phyloP scores from a whole-genome alignment of 371 early-diverging fungal genomes.

The Blakeslea trispora region DNA sequence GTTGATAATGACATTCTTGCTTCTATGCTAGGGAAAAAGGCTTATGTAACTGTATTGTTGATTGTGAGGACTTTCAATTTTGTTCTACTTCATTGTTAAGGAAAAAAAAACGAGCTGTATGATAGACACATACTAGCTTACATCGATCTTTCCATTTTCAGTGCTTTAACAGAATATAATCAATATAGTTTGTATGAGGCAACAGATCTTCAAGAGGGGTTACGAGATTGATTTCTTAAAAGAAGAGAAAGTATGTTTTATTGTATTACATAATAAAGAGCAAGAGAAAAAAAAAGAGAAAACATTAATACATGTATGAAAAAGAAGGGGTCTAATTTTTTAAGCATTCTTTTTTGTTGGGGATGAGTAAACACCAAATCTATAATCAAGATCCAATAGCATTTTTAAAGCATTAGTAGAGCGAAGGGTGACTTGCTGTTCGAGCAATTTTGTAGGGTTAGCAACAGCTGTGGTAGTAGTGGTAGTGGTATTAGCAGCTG shows the following conservation, averaged over 20 bases:
- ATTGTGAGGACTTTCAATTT: too few species aligned
- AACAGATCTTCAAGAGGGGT: too few species aligned
- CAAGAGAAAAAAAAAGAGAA: slow-evolving; percentile 5
- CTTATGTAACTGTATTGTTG: not conserved
- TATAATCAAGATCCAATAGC: slow-evolving; percentile 60
- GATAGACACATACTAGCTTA: too few species aligned
- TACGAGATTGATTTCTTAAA: not conserved
- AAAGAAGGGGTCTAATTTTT: slow-evolving; percentile 1
- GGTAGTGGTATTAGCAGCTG: slow-evolving; percentile 28
- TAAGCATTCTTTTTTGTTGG: slow-evolving; percentile 11
- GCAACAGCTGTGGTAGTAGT: slow-evolving; percentile 20
- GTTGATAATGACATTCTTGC: not conserved
- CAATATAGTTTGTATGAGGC: too few species aligned
- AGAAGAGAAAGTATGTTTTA: not conserved
- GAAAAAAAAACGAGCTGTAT: too few species aligned
- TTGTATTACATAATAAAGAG: slow-evolving; percentile 4
- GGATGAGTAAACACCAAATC: slow-evolving; percentile 54
- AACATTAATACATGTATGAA: not conserved
- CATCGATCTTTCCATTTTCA: too few species aligned
- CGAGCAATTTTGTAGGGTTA: slow-evolving; percentile 18
- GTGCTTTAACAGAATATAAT: too few species aligned
- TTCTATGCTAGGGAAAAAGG: not conserved
- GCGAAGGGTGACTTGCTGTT: slow-evolving; percentile 47
- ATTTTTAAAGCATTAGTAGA: slow-evolving; percentile 69
- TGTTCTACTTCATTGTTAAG: too few species aligned